Evolutionary conservation across 2,329 filamentous ascomycete genomes (phyloP).

Genomic region (Microcyclosporella mali): DNA sequence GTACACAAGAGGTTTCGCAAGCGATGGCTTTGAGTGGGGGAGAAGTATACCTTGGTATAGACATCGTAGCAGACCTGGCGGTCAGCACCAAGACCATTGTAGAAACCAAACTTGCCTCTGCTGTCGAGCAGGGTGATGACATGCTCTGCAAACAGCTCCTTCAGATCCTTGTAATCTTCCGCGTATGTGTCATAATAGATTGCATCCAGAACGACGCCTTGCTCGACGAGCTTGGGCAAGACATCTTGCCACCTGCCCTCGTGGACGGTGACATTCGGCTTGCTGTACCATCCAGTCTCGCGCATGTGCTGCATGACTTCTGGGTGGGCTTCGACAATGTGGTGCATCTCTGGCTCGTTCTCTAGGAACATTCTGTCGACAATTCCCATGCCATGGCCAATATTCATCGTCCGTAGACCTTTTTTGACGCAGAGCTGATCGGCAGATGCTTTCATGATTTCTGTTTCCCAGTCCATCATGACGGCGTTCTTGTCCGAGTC

Average conservation of each 20-base stretch:
- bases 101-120: conserved; percentile 53
- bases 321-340: conserved; percentile 49
- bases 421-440: conserved; percentile 36
- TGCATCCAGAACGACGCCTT: conserved; percentile 41
- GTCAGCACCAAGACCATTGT: conserved; percentile 80
- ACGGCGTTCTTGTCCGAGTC: conserved; percentile 47
- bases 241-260: conserved; percentile 47
- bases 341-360: conserved; percentile 40
- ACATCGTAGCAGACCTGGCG: conserved; percentile 92
- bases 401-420: conserved; percentile 43
- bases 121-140: conserved; percentile 71
- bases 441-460: conserved; percentile 44
- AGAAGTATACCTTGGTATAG: conserved; percentile 61
- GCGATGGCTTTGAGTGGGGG: conserved; percentile 2
- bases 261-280: conserved; percentile 44
- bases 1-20: no score
- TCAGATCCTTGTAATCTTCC: conserved; percentile 81
- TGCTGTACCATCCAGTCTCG: conserved; percentile 44
- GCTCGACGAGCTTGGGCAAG: conserved; percentile 39
- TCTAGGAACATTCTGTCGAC: conserved; percentile 44
- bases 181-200: conserved; percentile 98
- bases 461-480: conserved; percentile 49
- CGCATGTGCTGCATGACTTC: conserved; percentile 42
- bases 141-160: conserved; percentile 80
- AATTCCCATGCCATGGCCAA: conserved; percentile 49